phyloP scores from a whole-genome alignment of 169 alveolate genomes.

The Eimeria necatrix region DNA sequence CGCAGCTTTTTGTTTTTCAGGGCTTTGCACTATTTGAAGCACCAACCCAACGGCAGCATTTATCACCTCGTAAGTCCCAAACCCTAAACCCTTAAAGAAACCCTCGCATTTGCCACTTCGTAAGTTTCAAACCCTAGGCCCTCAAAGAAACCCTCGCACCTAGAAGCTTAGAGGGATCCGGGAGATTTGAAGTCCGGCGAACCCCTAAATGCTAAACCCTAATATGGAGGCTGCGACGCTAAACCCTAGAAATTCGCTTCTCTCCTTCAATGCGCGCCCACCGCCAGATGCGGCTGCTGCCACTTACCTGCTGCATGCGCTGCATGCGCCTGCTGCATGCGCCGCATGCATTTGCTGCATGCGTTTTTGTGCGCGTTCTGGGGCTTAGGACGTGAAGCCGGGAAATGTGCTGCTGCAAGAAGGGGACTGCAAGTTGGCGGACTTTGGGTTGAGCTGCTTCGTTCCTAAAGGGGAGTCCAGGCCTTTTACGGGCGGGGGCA shows the following conservation, averaged over 20 bases:
- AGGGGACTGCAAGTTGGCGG: conserved; percentile 93
- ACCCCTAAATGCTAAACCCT: too few relatives aligned
- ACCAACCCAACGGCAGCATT: conserved; percentile 91
- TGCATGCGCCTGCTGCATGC: conserved; percentile 14
- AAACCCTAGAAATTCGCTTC: neutral
- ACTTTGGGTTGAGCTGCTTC: conserved; percentile 92
- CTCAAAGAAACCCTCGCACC: neutral
- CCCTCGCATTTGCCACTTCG: conserved; percentile 88
- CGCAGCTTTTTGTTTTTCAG: conserved; percentile 58
- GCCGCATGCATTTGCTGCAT: neutral
- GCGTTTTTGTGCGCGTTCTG: neutral
- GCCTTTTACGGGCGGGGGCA: conserved; percentile 92
- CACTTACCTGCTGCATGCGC: neutral
- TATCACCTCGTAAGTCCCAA: conserved; percentile 88
- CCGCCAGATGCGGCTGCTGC: neutral
- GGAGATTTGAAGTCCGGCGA: too few relatives aligned
- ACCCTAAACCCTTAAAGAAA: neutral
- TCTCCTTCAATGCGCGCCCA: neutral
- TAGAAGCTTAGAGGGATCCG: neutral
- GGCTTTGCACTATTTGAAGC: conserved; percentile 90
- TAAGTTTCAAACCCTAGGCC: conserved; percentile 58
- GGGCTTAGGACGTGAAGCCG: conserved; percentile 91
- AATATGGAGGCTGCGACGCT: too few relatives aligned
- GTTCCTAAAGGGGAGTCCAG: conserved; percentile 86
- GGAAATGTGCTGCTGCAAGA: conserved; percentile 92